Conservation (phyloP, 306 rosid species). For the Begonia peltatifolia region DNA sequence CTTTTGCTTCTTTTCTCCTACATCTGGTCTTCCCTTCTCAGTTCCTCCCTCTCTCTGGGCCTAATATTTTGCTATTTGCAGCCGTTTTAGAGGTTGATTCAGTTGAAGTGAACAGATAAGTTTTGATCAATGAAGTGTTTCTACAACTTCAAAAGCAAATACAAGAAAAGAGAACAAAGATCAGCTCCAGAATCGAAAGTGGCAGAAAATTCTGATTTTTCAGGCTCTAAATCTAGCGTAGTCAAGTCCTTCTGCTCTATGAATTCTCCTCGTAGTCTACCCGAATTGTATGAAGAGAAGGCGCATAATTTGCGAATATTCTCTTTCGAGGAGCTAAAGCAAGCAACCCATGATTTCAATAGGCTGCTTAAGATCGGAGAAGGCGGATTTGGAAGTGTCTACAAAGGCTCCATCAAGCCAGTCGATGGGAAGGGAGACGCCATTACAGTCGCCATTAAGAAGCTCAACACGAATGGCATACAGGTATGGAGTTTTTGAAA, state of each 20-base stretch:
- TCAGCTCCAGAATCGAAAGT: constrained; percentile 59
- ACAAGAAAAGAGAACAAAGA: constrained; percentile 30
- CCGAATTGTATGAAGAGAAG: constrained; percentile 62
- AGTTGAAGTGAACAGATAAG: background rate
- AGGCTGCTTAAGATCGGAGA: constrained; percentile 67
- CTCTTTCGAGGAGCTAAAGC: constrained; percentile 42
- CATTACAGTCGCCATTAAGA: constrained; percentile 61
- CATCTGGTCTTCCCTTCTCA: background rate
- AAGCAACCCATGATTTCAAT: constrained; percentile 49
- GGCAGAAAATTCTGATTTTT: constrained; percentile 22
- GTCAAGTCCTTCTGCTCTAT: constrained; percentile 37
- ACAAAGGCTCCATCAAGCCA: constrained; percentile 58
- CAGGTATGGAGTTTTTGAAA: constrained; percentile 39
- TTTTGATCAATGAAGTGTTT: constrained; percentile 56
- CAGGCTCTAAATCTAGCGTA: constrained; percentile 20
- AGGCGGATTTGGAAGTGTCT: constrained; percentile 92
- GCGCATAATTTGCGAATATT: constrained; percentile 62
- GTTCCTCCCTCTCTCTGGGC: background rate
- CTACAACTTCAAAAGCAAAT: constrained; percentile 36
- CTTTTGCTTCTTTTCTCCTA: background rate
- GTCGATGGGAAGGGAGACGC: constrained; percentile 35
- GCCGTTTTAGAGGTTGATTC: too few species aligned
- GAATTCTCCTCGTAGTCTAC: constrained; percentile 52
- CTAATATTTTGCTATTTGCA: background rate
- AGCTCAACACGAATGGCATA: constrained; percentile 53